Percentiles rank a stretch among this genome's conserved stretches.
phyloP scores from a whole-genome alignment of 1,284 basidiomycete species.

The Microstroma glucosiphilum region DNA sequence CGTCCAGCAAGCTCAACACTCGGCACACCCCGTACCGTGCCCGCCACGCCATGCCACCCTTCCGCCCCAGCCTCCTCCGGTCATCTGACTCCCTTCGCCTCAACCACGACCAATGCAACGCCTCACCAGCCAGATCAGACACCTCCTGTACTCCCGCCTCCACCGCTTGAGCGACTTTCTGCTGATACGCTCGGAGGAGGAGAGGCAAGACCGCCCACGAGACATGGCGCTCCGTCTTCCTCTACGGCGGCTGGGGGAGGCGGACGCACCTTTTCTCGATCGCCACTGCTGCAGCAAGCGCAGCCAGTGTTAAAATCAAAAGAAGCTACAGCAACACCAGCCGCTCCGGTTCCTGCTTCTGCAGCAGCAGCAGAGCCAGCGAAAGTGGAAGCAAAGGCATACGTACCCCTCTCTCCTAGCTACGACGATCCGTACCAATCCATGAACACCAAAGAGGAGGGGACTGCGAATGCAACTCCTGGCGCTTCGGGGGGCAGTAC shows the following conservation, averaged over 20 bases:
- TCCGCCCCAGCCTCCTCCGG: neutral
- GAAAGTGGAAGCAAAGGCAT: neutral
- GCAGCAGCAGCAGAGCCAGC: neutral
- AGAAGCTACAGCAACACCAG: neutral
- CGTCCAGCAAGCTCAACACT: neutral
- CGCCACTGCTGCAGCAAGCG: neutral
- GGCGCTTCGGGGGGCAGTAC: neutral
- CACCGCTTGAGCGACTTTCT: too few species aligned
- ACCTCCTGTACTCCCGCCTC: too few species aligned
- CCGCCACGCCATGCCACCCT: neutral
- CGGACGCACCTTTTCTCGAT: neutral
- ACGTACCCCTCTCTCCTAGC: conserved; percentile 1
- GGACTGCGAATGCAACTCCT: neutral
- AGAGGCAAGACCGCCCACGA: too few species aligned
- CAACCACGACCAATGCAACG: too few species aligned
- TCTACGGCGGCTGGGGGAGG: neutral
- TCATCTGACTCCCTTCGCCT: too few species aligned
- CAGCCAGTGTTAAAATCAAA: neutral
- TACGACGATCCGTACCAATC: too few species aligned
- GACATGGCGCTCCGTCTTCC: neutral
- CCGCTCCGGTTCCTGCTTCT: neutral
- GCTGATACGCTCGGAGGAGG: too few species aligned
- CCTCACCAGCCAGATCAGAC: too few species aligned
- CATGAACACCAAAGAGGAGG: neutral
- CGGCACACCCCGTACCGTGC: neutral